phyloP scores from a whole-genome alignment of 192 early-diverging fungal genomes.

The Pilaira anomala region DNA sequence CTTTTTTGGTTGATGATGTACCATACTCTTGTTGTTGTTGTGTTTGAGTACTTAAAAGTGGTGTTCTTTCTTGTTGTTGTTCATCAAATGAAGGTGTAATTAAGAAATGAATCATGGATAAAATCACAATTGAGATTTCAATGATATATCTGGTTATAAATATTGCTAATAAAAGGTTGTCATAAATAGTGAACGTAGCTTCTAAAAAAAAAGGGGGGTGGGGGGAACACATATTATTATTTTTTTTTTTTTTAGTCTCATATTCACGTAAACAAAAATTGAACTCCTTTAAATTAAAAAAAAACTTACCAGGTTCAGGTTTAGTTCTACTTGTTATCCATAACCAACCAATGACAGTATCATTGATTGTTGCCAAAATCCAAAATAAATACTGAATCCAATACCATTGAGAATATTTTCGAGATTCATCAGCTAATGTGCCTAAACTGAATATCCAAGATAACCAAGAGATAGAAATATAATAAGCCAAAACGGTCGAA shows the following conservation, averaged over 20 bases:
- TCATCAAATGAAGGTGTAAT: conserved; percentile 21
- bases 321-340: conserved; percentile 35
- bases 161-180: conserved; percentile 41
- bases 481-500: conserved; percentile 40
- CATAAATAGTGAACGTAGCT: conserved; percentile 27
- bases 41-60: conserved; percentile 24
- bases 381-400: conserved; percentile 56
- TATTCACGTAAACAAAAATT: background rate
- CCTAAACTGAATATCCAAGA: conserved; percentile 39
- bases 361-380: conserved; percentile 39
- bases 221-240: too few species aligned
- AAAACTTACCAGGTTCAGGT: conserved; percentile 26
- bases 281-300: background rate
- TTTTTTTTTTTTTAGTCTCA: too few species aligned
- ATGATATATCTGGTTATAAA: conserved; percentile 45
- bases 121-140: conserved; percentile 32
- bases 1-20: conserved; percentile 24
- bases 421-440: conserved; percentile 37
- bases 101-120: conserved; percentile 34
- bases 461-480: conserved; percentile 37
- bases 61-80: conserved; percentile 5
- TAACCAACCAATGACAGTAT: conserved; percentile 43
- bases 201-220: conserved; percentile 8
- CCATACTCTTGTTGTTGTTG: conserved; percentile 20
- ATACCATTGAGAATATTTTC: conserved; percentile 42